Evolutionary conservation across 192 early-diverging fungal species (phyloP), one percentile per base, ranked within the genome.

Genomic region (Gonapodya prolifera): DNA sequence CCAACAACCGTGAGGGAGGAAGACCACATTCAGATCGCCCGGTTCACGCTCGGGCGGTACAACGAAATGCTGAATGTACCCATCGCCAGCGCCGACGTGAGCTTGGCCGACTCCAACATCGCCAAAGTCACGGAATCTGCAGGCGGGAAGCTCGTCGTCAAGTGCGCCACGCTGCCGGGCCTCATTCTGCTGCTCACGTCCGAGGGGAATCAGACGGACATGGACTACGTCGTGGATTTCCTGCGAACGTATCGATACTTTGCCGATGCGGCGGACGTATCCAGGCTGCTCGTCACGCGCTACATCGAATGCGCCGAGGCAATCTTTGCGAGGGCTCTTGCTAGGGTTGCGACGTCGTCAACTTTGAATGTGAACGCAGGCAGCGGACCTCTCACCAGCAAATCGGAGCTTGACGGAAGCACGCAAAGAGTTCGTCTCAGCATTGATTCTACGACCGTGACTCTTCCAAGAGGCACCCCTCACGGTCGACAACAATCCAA

Each of bases 171-270:
- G 8, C 45, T 61, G 23, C 45, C 45, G 8, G 45, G 45, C 8
- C 45, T 61, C 45, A 61, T 61, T 61, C 23, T 61, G 45, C 45
- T 61, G 8, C 23, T 61, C 8, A 61, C 45, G 8, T 61, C 45
- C 8, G 45, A 61, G 45, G 45, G 45, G 8, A 61, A 8, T 8
- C 45, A 88, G n/a, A 84, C 80, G 28, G 91, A 92, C 70, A 82
- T 85, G 35, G 84, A 86, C 34, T 88, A 88, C 35, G 77, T 90
- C 81, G 82, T 81, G 1, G 89, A 91, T 35, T 92, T 92, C 80
- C 75, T 92, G 74, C 84, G 82, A 69, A 88, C 89, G 32, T 92
- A 89, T 70, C 83, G 91, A 30, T 92, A 91, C 82, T 88, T 91
- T 83, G 85, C 89, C 0, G 86, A 88, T 33, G 78, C 87, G 0